Base-by-base conservation (phyloP, 768 basidiomycete species). In the Lactarius trivialis region DNA sequence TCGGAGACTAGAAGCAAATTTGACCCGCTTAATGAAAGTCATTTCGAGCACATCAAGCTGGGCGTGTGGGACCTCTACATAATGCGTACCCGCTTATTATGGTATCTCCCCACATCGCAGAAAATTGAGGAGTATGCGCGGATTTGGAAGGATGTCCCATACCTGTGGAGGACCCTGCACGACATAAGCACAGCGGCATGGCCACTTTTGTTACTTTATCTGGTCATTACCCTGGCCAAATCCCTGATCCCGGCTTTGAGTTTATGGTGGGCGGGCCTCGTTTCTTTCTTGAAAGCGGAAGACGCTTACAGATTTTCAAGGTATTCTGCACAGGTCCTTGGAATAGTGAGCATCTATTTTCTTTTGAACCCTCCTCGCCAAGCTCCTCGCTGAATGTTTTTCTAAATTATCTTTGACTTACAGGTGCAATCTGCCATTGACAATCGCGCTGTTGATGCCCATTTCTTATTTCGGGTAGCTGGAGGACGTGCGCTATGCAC, bases 401-500 rank as follows among this genome's bases (percentile, higher is more conserved):
- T 30, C n/a, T n/a, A n/a, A n/a, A n/a, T n/a, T n/a, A n/a, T n/a
- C 24, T 48, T 24, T 26, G 45, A 2, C 45, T 26, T 19, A 19
- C 53, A 67, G 64, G 56, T 61, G 21, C 58, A 58, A 58, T 11
- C 33, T 54, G 24, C 67, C 41, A n/a, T 67, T 48, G 67, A 66
- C 34, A 49, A 60, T 11, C 65, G 67, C 14, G 39, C 34, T 3
- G 55, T 66, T 41, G 64, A 68, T 24, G 33, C 56, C 30, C 34
- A 33, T 33, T 45, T 51, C 8, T 56, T 69, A 41, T 64, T 63
- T 36, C 34, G 32, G 28, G 45, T 55, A 21, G 58, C 85, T 9
- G 69, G 76, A 15, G 87, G 82, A 24, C 79, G 82, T 7, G 72
- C 86, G n/a, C 72, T 74, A 14, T 88, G 85, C 67, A 72, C 81